phyloP scores from a whole-genome alignment of 345 rosid species.

The Brassica juncea region DNA sequence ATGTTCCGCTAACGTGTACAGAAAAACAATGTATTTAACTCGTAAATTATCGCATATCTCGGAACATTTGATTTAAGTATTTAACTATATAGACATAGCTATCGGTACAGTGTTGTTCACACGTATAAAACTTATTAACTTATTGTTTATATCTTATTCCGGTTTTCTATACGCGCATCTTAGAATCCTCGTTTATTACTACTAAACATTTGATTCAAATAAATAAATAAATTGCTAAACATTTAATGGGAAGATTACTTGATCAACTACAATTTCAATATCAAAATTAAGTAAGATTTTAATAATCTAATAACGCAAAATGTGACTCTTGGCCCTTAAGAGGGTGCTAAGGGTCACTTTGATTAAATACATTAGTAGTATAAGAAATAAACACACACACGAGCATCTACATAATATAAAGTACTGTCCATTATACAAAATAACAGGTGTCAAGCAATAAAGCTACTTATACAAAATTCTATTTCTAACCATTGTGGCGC shows the following conservation, averaged over 20 bases:
- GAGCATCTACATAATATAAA: slow-evolving; percentile 25
- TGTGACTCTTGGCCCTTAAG: slow-evolving; percentile 36
- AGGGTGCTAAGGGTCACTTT: slow-evolving; percentile 23
- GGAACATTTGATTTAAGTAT: neutral
- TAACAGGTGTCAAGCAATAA: slow-evolving; percentile 60
- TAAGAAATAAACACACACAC: slow-evolving; percentile 5
- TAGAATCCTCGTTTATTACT: slow-evolving; percentile 5
- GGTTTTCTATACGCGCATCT: neutral
- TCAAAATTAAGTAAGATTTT: neutral
- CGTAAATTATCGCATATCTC: neutral
- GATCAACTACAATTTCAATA: slow-evolving; percentile 15
- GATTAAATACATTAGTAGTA: neutral
- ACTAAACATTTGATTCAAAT: neutral
- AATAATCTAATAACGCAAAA: neutral
- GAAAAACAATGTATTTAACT: slow-evolving; percentile 14
- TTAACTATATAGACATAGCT: neutral
- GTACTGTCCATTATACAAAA: slow-evolving; percentile 25
- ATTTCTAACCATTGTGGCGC: slow-evolving; percentile 34
- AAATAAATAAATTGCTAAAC: neutral
- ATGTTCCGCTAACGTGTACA: slow-evolving; percentile 13
- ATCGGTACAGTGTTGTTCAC: slow-evolving; percentile 30
- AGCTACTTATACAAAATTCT: slow-evolving; percentile 42
- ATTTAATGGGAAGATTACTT: slow-evolving; percentile 18
- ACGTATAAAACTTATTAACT: slow-evolving; percentile 18
- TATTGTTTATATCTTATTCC: neutral